Evolutionary conservation across 306 rosid species (phyloP).

Genomic region (Ziziphus jujuba): DNA sequence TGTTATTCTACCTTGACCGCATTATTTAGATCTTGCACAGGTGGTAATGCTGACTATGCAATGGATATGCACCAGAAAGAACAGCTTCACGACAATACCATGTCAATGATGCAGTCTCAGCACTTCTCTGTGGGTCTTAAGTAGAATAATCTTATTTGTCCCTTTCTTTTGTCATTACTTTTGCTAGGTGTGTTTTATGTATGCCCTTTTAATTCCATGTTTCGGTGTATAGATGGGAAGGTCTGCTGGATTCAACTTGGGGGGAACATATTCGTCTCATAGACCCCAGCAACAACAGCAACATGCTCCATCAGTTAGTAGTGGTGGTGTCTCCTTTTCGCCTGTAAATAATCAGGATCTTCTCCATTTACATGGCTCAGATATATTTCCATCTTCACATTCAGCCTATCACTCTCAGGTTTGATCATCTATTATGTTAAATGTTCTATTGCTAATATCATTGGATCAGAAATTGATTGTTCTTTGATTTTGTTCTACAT

Average conservation of each 20-base stretch:
- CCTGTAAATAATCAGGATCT: conserved; percentile 90
- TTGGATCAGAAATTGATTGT: neutral
- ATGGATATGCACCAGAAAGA: conserved; percentile 99
- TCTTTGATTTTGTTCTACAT: no score
- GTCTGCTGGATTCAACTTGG: conserved; percentile 83
- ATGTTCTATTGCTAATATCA: neutral
- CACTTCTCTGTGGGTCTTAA: conserved; percentile 80
- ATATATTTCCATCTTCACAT: conserved; percentile 83
- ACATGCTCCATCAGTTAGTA: conserved; percentile 83
- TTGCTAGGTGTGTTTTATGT: conserved; percentile 1
- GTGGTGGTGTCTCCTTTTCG: conserved; percentile 75
- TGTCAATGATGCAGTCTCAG: conserved; percentile 93
- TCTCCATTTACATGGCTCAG: conserved; percentile 89
- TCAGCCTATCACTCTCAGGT: conserved; percentile 95
- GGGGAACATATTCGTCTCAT: conserved; percentile 76
- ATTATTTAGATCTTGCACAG: conserved; percentile 47
- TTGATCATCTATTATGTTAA: conserved; percentile 16
- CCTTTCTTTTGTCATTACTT: neutral
- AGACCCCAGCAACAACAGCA: conserved; percentile 89
- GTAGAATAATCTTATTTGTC: neutral
- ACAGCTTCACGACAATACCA: conserved; percentile 83
- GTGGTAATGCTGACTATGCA: conserved; percentile 75
- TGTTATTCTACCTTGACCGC: conserved; percentile 22
- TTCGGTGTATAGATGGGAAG: conserved; percentile 75
- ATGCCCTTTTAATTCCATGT: conserved; percentile 27